Evolutionary conservation across 495 filamentous ascomycete species (phyloP).

Genomic region (Bryoglossum gracile): DNA sequence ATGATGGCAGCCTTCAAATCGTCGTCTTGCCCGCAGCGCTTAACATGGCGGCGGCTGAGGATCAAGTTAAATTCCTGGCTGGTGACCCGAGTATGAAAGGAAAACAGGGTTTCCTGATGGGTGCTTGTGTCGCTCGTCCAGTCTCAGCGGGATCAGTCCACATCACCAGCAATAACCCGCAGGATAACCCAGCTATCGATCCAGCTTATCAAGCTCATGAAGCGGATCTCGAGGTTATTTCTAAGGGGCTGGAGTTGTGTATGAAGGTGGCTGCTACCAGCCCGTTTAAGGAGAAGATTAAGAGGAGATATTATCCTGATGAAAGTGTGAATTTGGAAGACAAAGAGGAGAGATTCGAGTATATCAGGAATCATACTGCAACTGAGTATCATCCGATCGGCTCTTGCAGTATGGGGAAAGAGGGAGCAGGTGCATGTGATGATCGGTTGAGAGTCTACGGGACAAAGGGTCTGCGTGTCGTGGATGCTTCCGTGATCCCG

Average conservation of each 20-base stretch:
- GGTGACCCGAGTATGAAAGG: not conserved
- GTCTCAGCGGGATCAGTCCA: constrained; percentile 34
- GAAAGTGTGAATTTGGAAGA: not conserved
- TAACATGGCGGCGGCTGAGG: not conserved
- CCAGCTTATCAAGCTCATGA: constrained; percentile 28
- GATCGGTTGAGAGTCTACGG: constrained; percentile 31
- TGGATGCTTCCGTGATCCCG: constrained; percentile 27
- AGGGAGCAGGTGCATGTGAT: constrained; percentile 24
- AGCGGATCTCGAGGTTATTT: constrained; percentile 32
- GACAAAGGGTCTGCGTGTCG: constrained; percentile 29
- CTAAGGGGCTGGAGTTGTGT: constrained; percentile 7
- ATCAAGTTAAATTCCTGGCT: not conserved
- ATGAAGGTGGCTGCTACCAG: not conserved
- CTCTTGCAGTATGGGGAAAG: constrained; percentile 1
- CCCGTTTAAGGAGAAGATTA: constrained; percentile 8
- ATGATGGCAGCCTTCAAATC: constrained; percentile 6
- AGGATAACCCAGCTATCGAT: constrained; percentile 28
- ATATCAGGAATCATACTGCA: not conserved
- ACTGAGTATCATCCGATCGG: constrained; percentile 2
- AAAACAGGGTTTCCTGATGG: constrained; percentile 20
- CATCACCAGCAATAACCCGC: constrained; percentile 28
- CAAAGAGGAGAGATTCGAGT: not conserved
- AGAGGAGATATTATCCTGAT: constrained; percentile 1
- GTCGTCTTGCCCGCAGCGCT: constrained; percentile 4
- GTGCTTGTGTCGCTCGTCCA: constrained; percentile 24